A percentile compares a stretch with the other conserved stretches of the same genome.
phyloP scores from a whole-genome alignment of 2,329 filamentous ascomycete genomes.

The Fusarium sp. region DNA sequence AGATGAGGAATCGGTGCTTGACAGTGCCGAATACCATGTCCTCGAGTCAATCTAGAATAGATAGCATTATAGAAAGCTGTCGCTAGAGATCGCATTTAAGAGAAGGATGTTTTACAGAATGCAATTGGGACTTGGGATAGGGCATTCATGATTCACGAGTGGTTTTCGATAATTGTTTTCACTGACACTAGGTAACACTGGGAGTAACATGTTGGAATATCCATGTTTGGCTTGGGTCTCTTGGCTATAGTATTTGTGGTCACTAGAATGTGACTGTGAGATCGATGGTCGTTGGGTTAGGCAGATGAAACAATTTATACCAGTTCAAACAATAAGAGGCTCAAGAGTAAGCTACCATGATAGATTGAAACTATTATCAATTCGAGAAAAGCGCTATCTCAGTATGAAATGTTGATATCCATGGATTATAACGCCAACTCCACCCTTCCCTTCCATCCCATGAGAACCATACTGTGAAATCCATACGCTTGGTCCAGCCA shows the following conservation, averaged over 20 bases:
- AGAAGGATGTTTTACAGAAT: conserved; percentile 6
- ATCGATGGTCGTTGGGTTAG: neutral
- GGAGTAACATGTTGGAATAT: neutral
- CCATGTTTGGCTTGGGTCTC: neutral
- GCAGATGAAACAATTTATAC: neutral
- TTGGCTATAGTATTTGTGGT: neutral
- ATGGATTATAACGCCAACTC: conserved; percentile 19
- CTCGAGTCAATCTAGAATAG: conserved; percentile 15
- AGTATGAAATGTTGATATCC: neutral
- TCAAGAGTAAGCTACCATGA: neutral
- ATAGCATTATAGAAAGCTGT: neutral
- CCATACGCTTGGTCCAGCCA: neutral
- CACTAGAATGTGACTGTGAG: neutral
- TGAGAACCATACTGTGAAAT: conserved; percentile 2
- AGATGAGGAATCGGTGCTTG: conserved; percentile 28
- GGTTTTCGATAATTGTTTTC: neutral
- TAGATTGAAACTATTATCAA: neutral
- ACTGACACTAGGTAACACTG: neutral
- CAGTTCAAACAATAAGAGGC: neutral
- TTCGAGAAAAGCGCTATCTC: neutral
- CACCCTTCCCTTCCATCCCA: conserved; percentile 2
- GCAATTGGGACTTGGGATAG: neutral
- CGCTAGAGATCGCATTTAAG: neutral
- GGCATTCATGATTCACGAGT: neutral
- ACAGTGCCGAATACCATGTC: conserved; percentile 23